A percentile compares a stretch with the other conserved stretches of the same genome.
Evolutionary conservation across 2,329 filamentous ascomycete species (phyloP).

Genomic region (Septoria petroselini): DNA sequence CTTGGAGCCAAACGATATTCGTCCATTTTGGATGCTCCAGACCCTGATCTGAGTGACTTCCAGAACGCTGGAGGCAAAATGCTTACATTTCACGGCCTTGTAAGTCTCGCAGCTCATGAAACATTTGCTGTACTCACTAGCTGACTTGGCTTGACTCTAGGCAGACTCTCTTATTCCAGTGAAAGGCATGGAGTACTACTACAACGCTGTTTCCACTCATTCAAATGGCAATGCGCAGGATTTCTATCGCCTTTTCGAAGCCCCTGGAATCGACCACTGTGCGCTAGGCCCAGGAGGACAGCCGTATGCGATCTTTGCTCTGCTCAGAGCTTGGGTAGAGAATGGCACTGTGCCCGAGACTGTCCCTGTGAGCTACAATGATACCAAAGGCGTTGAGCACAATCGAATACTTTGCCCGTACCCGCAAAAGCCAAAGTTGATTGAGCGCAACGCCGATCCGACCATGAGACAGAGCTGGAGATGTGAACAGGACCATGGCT

Average conservation of each 20-base stretch:
- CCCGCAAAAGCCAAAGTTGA: background rate
- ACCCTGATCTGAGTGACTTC: conserved; percentile 41
- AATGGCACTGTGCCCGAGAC: conserved; percentile 27
- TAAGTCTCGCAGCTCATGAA: background rate
- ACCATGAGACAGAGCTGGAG: background rate
- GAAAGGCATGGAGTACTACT: conserved; percentile 39
- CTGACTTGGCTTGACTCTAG: background rate
- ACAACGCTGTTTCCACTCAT: conserved; percentile 33
- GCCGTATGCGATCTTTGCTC: conserved; percentile 21
- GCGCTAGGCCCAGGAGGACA: conserved; percentile 31
- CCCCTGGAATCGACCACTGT: conserved; percentile 41
- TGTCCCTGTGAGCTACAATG: background rate
- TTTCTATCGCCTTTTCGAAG: conserved; percentile 40
- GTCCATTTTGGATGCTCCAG: conserved; percentile 38
- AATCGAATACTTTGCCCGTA: background rate
- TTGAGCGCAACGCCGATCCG: background rate
- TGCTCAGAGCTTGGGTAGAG: conserved; percentile 34
- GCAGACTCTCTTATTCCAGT: conserved; percentile 40
- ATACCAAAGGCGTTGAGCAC: background rate
- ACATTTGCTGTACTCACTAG: conserved; percentile 19
- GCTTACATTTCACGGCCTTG: conserved; percentile 41
- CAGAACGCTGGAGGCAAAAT: conserved; percentile 41
- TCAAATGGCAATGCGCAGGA: conserved; percentile 32
- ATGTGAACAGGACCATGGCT: background rate
- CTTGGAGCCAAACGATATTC: conserved; percentile 29